Evolutionary conservation across 805 yeast genomes (phyloP).

Genomic region (Brettanomyces nanus): DNA sequence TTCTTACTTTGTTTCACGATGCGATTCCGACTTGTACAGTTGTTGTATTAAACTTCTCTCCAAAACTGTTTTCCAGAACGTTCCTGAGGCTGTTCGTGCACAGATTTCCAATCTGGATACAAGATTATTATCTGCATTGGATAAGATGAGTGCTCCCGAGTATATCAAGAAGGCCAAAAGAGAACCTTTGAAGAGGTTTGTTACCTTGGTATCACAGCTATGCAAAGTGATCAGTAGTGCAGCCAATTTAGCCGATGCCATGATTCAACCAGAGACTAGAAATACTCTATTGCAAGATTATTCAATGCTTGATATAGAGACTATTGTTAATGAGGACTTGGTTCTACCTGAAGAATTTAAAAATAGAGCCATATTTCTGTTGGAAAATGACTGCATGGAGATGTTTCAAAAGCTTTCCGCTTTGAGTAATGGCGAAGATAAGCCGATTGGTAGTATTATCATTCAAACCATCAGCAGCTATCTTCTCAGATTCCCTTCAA

Average conservation of each 20-base stretch:
- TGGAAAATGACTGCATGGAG: constrained; percentile 21
- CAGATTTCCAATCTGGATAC: constrained; percentile 48
- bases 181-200: constrained; percentile 32
- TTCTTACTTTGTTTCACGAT: constrained; percentile 51
- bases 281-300: constrained; percentile 13
- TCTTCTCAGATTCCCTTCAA: constrained; percentile 16
- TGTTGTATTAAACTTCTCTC: constrained; percentile 49
- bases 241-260: constrained; percentile 31
- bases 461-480: constrained; percentile 10
- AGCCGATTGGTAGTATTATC: constrained; percentile 5
- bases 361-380: constrained; percentile 22
- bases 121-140: constrained; percentile 38
- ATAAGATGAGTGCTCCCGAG: constrained; percentile 39
- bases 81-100: constrained; percentile 47
- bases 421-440: constrained; percentile 4
- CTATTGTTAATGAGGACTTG: constrained; percentile 11
- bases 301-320: constrained; percentile 34
- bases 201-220: constrained; percentile 12
- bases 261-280: constrained; percentile 35
- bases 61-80: constrained; percentile 49
- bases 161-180: constrained; percentile 44
- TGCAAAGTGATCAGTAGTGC: constrained; percentile 20
- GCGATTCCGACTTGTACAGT: constrained; percentile 58
- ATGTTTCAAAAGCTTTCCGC: constrained; percentile 2
- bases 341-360: constrained; percentile 11